phyloP scores from a whole-genome alignment of 1,139 yeast genomes.

The Entelexis sorbosivorans region DNA sequence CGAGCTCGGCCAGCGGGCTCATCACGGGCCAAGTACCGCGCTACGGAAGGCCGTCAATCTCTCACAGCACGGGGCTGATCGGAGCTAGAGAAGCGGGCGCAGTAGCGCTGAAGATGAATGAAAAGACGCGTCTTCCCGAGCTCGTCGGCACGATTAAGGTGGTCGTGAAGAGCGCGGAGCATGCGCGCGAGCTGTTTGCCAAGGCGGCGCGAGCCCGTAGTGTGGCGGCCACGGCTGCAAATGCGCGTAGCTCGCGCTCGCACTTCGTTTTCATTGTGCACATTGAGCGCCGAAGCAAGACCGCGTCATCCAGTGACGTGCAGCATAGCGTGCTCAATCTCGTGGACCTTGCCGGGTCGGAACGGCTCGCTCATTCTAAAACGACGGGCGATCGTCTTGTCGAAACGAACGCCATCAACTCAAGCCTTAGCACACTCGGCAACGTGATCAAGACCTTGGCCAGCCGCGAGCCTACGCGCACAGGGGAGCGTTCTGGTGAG shows the following conservation, averaged over 20 bases:
- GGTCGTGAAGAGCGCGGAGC: slow-evolving; percentile 50
- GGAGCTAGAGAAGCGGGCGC: not conserved
- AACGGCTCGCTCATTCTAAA: slow-evolving; percentile 56
- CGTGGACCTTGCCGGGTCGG: slow-evolving; percentile 84
- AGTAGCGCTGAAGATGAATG: slow-evolving; percentile 41
- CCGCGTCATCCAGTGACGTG: slow-evolving; percentile 25
- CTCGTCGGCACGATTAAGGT: slow-evolving; percentile 62
- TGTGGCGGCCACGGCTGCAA: slow-evolving; percentile 73
- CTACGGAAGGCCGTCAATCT: not conserved
- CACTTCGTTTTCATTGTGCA: slow-evolving; percentile 61
- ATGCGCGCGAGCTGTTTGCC: slow-evolving; percentile 68
- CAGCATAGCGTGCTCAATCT: slow-evolving; percentile 40
- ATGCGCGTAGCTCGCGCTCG: slow-evolving; percentile 65
- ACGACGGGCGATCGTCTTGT: slow-evolving; percentile 61
- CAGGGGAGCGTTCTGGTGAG: not conserved
- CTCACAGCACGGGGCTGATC: not conserved
- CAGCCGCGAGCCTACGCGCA: slow-evolving; percentile 14
- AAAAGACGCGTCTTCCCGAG: slow-evolving; percentile 46
- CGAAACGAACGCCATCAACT: slow-evolving; percentile 86
- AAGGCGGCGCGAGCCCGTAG: slow-evolving; percentile 58
- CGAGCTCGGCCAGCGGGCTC: not conserved
- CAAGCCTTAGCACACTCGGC: slow-evolving; percentile 77
- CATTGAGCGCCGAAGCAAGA: slow-evolving; percentile 38
- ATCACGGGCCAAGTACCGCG: not conserved
- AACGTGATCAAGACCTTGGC: slow-evolving; percentile 72